phyloP scores from a whole-genome alignment of 129 eudicot genomes.

The Daucus carota region DNA sequence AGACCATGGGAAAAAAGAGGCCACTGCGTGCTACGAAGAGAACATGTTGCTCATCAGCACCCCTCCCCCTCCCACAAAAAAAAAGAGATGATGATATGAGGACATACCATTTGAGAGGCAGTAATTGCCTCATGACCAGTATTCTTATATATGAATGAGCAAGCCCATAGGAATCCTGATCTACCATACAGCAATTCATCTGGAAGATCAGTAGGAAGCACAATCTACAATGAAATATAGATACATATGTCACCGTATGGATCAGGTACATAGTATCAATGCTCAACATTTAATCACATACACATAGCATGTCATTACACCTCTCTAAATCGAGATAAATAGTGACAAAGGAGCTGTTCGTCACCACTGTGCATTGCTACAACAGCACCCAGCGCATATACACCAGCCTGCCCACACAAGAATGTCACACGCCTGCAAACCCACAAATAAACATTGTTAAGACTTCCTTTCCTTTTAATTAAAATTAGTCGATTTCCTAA shows the following conservation, averaged over 20 bases:
- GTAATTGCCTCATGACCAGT: conserved; percentile 59
- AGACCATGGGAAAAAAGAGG: neutral
- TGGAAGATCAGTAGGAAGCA: conserved; percentile 36
- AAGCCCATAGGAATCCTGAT: conserved; percentile 81
- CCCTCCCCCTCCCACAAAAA: neutral
- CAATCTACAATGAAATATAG: conserved; percentile 24
- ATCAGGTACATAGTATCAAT: neutral
- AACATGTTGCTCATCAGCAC: neutral
- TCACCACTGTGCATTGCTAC: conserved; percentile 55
- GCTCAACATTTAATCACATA: neutral
- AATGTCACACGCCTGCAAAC: conserved; percentile 64
- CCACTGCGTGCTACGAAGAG: neutral
- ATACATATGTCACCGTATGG: neutral
- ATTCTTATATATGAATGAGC: conserved; percentile 63
- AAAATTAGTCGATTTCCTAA: neutral
- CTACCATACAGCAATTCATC: conserved; percentile 44
- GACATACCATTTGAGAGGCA: conserved; percentile 44
- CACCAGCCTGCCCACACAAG: conserved; percentile 72
- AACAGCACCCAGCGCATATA: conserved; percentile 79
- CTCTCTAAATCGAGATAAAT: conserved; percentile 50
- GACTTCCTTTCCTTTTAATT: neutral
- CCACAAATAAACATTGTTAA: neutral
- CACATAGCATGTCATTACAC: conserved; percentile 15
- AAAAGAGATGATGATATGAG: too few species aligned
- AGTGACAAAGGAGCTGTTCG: conserved; percentile 35